Evolutionary conservation across 148 eudicot genomes (phyloP).

Genomic region (Arbutus unedo): DNA sequence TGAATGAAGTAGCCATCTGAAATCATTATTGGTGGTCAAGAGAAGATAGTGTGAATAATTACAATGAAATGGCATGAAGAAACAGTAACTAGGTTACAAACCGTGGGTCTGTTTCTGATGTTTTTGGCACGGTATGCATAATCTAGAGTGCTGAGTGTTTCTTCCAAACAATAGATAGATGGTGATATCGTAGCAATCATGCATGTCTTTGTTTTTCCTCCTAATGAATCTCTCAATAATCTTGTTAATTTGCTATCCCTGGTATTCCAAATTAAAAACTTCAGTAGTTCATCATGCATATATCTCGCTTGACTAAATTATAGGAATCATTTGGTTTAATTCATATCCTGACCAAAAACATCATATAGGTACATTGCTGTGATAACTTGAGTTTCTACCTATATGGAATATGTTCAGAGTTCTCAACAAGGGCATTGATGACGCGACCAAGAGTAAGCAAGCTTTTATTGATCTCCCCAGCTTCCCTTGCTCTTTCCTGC

Average conservation of each 20-base stretch:
- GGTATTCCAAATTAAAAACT: background rate
- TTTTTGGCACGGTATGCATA: constrained; percentile 47
- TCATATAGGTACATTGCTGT: too few species aligned
- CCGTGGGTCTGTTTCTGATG: constrained; percentile 51
- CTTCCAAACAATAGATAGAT: constrained; percentile 40
- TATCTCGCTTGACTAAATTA: background rate
- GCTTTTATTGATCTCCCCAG: constrained; percentile 57
- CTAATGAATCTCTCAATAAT: constrained; percentile 47
- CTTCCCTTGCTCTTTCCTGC: constrained; percentile 53
- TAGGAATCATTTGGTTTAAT: background rate
- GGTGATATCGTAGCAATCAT: constrained; percentile 55
- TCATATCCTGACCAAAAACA: background rate
- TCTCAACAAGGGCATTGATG: constrained; percentile 43
- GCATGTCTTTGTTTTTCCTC: constrained; percentile 56
- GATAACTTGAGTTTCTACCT: constrained; percentile 17
- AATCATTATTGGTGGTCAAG: background rate
- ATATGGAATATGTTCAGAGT: constrained; percentile 44
- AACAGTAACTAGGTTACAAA: constrained; percentile 4
- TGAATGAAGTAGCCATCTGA: constrained; percentile 11
- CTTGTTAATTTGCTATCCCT: constrained; percentile 54
- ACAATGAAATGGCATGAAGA: background rate
- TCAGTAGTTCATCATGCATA: background rate
- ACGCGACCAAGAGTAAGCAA: constrained; percentile 59
- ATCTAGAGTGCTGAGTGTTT: constrained; percentile 48
- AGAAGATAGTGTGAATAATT: background rate